Conservation (phyloP, 495 filamentous ascomycete species). For the Halenospora varia region DNA sequence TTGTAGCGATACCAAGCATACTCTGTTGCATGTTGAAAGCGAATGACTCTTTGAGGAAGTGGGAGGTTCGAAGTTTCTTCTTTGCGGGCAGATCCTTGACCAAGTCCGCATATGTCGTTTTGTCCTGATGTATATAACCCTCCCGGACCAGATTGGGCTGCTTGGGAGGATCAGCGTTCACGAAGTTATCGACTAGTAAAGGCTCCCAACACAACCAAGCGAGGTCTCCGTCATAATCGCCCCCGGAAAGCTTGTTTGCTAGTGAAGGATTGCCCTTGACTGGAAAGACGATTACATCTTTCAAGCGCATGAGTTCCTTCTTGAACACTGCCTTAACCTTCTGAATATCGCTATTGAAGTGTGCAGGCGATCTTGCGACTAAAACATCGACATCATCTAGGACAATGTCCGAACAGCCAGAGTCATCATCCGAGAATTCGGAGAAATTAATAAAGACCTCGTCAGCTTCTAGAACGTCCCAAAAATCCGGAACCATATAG, state of each 20-base stretch:
- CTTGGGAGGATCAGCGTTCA: slow-evolving; percentile 52
- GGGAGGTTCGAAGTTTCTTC: background rate
- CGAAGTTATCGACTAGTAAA: slow-evolving; percentile 67
- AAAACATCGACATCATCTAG: slow-evolving; percentile 72
- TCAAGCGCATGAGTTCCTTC: slow-evolving; percentile 65
- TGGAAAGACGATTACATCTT: slow-evolving; percentile 86
- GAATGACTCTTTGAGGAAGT: slow-evolving; percentile 17
- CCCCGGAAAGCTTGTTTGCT: slow-evolving; percentile 80
- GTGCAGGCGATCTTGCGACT: slow-evolving; percentile 79
- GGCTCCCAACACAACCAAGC: slow-evolving; percentile 91
- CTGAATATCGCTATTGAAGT: slow-evolving; percentile 81
- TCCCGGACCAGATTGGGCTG: slow-evolving; percentile 44
- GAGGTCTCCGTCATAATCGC: slow-evolving; percentile 92
- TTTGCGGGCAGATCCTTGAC: no score
- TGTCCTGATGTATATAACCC: slow-evolving; percentile 54
- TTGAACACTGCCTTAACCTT: slow-evolving; percentile 55
- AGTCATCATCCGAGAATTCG: slow-evolving; percentile 51
- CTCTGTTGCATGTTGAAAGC: slow-evolving; percentile 60
- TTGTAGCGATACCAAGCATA: slow-evolving; percentile 70
- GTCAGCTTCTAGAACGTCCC: slow-evolving; percentile 60
- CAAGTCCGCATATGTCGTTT: slow-evolving; percentile 45
- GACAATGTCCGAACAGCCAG: slow-evolving; percentile 37
- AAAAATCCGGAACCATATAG: slow-evolving; percentile 80
- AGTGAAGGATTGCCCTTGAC: slow-evolving; percentile 62
- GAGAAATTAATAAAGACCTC: slow-evolving; percentile 85